Evolutionary conservation across 179 eudicot genomes (phyloP).

Genomic region (Sideroxylon spinosum): DNA sequence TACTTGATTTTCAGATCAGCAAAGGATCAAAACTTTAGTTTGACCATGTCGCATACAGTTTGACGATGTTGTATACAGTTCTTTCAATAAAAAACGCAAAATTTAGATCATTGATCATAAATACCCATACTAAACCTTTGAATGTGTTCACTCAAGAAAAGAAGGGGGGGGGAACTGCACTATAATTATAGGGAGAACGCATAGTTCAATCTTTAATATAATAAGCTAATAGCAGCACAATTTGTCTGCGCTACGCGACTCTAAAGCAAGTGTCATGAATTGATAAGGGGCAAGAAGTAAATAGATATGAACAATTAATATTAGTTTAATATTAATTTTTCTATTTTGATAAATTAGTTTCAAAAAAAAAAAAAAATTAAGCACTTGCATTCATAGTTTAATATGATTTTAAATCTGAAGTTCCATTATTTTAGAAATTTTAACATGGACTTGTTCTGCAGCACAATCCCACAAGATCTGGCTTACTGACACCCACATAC

Average conservation of each 20-base stretch:
- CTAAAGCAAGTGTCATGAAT: neutral
- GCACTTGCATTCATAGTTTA: neutral
- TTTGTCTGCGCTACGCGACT: neutral
- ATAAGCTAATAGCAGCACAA: neutral
- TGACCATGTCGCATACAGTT: neutral
- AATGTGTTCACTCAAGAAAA: neutral
- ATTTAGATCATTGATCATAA: neutral
- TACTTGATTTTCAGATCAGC: neutral
- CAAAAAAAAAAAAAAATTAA: neutral
- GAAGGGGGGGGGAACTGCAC: neutral
- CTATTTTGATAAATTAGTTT: neutral
- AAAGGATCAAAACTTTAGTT: conserved; percentile 2
- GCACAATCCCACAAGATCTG: neutral
- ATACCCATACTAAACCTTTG: neutral
- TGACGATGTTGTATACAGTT: neutral
- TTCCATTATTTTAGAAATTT: neutral
- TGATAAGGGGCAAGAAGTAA: neutral
- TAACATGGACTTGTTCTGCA: neutral
- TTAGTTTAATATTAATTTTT: no score
- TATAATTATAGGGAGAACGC: neutral
- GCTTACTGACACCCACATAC: neutral
- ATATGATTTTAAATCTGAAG: neutral
- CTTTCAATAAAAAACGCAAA: neutral
- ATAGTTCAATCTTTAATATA: neutral
- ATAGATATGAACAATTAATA: neutral